Evolutionary conservation across 305 asterid genomes (phyloP), one percentile per base, ranked within the genome.

Genomic region (Lippia alba): DNA sequence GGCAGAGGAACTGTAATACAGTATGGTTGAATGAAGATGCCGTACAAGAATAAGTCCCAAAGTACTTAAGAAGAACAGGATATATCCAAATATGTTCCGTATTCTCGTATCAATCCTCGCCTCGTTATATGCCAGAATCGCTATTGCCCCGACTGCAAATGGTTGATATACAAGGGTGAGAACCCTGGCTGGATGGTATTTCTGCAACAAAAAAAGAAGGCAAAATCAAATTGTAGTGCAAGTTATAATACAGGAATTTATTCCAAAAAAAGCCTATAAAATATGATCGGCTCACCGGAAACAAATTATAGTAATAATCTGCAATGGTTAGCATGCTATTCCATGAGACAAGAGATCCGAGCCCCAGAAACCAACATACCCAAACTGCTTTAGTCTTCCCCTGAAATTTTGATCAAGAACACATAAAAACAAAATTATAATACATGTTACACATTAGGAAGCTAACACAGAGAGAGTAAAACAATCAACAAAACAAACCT

Each of bases 301-400:
- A 93, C 41, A 93, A 12, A 6, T 56, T 69, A 71, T 91, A 91
- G 71, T 89, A 91, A 72, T 93, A 91, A 78, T 93, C 98, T 58
- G 78, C 78, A 19, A 93, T 87, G 2, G 96, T 91, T 2, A 87
- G 70, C 95, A 93, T 82, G 64, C 92, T 89, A 39, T 86, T 89
- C 98, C 97, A 91, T 48, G 98, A 77, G 24, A 93, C 79, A 18
- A 93, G 94, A 33, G 96, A 75, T 17, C 97, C 98, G 69, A 91
- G 73, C 40, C 98, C 98, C 66, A 93, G 93, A 83, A 93, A 84
- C 81, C 83, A 89, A 72, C 96, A 90, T 1, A 85, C 90, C 0
- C 80, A 34, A 16, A 74, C 76, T 60, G 90, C 98, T 66, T 48
- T 44, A 59, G 3, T 33, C 59, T 81, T 93, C 15, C 98, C 96